Evolutionary conservation across 73 alveolate species (phyloP), one percentile per base, ranked within the genome.

Genomic region (Tetrahymena elliotti): DNA sequence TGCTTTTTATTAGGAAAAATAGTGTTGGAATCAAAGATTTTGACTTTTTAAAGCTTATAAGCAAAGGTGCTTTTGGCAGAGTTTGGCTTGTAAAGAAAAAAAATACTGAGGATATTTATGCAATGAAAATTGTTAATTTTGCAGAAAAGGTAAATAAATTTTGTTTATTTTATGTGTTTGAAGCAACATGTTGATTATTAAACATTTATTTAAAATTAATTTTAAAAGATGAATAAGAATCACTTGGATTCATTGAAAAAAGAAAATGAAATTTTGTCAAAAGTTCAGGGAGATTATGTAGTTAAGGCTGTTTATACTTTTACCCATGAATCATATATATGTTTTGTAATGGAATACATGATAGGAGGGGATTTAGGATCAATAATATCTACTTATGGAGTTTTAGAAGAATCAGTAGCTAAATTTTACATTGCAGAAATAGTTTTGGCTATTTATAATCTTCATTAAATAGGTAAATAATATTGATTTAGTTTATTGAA

Each of bases 11-110:
- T 40, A 68, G 88, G 36, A 68, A 68, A 68, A 53, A 40, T 20
- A 24, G 38, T 35, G 93, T 93, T 68, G 96, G 97, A 53, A 93
- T 93, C 10, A 82, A 38, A 35, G 97, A 95, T 83, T 95, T 95
- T 95, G 97, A 95, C 33, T 93, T 93, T 54, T 35, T 95, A 12
- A 68, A 82, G 47, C 83, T 84, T 34, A 52, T 95, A 24, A 95
- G 97, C 16, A 53, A 93, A 54, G 97, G 97, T 40, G 97, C 97
- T 18, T 95, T 84, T 93, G 97, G 97, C 36, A 40, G 94, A 92
- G 97, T 95, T 20, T 93, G 83, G 38, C 39, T 95, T 5, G 97
- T 93, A 7, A 54, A 84, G 18, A 93, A 95, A 36, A 95, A 95
- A 95, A 93, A 68, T 24, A 92, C 97, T 27, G 97, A 95, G 22